Evolutionary conservation across 73 alveolate genomes (phyloP), one percentile per base, ranked within the genome.

Genomic region (Symbiodinium pilosum): DNA sequence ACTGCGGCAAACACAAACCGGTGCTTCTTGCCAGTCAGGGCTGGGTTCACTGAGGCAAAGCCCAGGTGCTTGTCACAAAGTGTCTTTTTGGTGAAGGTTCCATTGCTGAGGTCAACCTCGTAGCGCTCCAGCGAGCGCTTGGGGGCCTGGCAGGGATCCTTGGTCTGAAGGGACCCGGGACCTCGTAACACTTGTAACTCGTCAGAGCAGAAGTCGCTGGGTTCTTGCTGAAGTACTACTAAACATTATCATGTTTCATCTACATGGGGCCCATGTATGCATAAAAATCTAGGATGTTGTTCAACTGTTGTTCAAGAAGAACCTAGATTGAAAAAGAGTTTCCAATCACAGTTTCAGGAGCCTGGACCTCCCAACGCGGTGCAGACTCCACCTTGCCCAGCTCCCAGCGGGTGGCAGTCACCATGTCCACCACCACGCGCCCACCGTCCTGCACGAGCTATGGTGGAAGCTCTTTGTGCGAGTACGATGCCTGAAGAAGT

Each of bases 401-500:
- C 88, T 91, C 96, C 96, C 96, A 91, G 38, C 96, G 96, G 16
- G 47, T 83, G 9, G 96, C 96, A 1, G 96, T 87, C 44, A 91
- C 87, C 96, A 91, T 69, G 75, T 91, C 96, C 81, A 91, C 38
- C 14, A 91, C 39, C 54, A 91, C 88, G 28, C 88, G 87, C 34
- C 38, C 52, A 54, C 96, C 87, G 32, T 91, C 96, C 87, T 64
- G 12, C 41, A 0, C 5, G n/a, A n/a, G n/a, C n/a, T n/a, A n/a
- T n/a, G n/a, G n/a, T n/a, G n/a, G n/a, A n/a, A n/a, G n/a, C n/a
- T n/a, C n/a, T n/a, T n/a, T n/a, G n/a, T n/a, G n/a, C n/a, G n/a
- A n/a, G n/a, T n/a, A n/a, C n/a, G n/a, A n/a, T n/a, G n/a, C n/a
- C n/a, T n/a, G n/a, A n/a, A n/a, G n/a, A n/a, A n/a, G n/a, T n/a